Evolutionary conservation across 2,329 filamentous ascomycete genomes (phyloP).

Genomic region (Pestalotiopsis sp.): DNA sequence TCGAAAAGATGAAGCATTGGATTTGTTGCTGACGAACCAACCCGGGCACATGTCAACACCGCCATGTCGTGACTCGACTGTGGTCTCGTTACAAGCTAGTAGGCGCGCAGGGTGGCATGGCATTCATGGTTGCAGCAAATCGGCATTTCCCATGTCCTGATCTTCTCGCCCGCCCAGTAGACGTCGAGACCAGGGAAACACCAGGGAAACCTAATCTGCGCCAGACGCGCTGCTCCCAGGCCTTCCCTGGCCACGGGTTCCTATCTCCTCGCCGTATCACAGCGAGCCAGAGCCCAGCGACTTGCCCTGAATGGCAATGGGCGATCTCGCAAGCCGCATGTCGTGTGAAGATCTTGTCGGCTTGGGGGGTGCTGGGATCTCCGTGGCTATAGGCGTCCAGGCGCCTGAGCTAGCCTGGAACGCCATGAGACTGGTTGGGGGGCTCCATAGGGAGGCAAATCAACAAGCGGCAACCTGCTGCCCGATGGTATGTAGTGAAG

Average conservation of each 20-base stretch:
- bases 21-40: conserved; percentile 7
- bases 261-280: not conserved
- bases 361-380: conserved; percentile 6
- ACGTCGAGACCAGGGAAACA: not conserved
- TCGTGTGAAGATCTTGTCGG: conserved; percentile 4
- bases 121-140: not conserved
- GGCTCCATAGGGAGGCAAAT: conserved; percentile 11
- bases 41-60: conserved; percentile 5
- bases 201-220: conserved; percentile 1
- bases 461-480: not conserved
- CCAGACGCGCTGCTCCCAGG: not conserved
- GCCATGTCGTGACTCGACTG: conserved; percentile 4
- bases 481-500: not conserved
- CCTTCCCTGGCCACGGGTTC: not conserved
- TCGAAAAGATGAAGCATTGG: not conserved
- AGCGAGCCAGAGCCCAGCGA: not conserved
- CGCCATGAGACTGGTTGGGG: conserved; percentile 7
- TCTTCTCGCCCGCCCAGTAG: not conserved
- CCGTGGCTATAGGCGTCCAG: conserved; percentile 11
- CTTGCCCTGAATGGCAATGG: conserved; percentile 3
- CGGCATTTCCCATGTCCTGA: not conserved
- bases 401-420: conserved; percentile 10
- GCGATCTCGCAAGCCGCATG: conserved; percentile 3
- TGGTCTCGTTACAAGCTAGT: not conserved
- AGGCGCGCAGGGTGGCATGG: not conserved